Conservation (phyloP, 345 rosid species). For the Trapa incisa region DNA sequence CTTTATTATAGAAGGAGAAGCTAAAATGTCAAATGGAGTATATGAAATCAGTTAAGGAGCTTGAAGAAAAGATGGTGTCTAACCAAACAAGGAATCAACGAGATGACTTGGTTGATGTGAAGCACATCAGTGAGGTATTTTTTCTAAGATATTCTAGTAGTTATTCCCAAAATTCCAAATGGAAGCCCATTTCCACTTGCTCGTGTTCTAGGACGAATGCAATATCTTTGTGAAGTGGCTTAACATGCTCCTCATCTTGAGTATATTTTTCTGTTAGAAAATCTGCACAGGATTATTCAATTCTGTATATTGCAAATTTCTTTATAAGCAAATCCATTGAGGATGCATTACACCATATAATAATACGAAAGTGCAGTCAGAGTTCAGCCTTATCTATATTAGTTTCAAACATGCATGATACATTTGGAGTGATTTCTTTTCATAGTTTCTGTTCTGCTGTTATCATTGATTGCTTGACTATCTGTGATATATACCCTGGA, state of each 20-base stretch:
- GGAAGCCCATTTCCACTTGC: background rate
- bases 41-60: constrained; percentile 81
- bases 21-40: constrained; percentile 80
- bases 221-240: background rate
- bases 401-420: background rate
- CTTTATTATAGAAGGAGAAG: constrained; percentile 54
- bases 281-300: background rate
- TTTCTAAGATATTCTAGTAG: background rate
- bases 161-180: background rate
- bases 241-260: background rate
- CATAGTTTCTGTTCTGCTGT: background rate
- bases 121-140: constrained; percentile 27
- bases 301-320: background rate
- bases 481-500: background rate
- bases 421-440: background rate
- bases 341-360: background rate
- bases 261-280: background rate
- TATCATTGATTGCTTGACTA: background rate
- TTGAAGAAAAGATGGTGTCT: constrained; percentile 70
- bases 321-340: background rate
- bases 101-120: constrained; percentile 29
- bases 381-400: background rate
- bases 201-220: background rate
- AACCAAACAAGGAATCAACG: constrained; percentile 46
- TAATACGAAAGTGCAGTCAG: background rate